Evolutionary conservation across 2,329 filamentous ascomycete genomes (phyloP).

Genomic region (Trichoderma endophyticum): DNA sequence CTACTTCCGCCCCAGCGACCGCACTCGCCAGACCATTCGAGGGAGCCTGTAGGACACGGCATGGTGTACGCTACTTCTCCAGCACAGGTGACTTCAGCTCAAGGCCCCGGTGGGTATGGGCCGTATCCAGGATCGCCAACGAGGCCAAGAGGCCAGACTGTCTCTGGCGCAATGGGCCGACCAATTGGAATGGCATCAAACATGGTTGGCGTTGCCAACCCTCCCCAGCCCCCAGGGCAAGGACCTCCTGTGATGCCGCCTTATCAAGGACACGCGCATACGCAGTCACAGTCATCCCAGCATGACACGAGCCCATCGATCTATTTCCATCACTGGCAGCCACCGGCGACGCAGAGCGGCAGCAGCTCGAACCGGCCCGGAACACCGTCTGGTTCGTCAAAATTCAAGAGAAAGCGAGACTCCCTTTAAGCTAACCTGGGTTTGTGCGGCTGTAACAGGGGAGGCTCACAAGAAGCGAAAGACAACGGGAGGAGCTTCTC

Average conservation of each 20-base stretch:
- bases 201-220: conserved; percentile 45
- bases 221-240: conserved; percentile 35
- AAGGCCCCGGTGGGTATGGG: conserved; percentile 40
- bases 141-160: conserved; percentile 49
- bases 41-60: conserved; percentile 47
- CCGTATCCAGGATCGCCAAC: conserved; percentile 49
- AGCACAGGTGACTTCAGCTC: conserved; percentile 29
- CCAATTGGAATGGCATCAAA: conserved; percentile 35
- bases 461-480: conserved; percentile 86
- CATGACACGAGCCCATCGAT: conserved; percentile 71
- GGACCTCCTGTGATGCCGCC: conserved; percentile 34
- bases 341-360: conserved; percentile 64
- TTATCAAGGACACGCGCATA: conserved; percentile 46
- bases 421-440: conserved; percentile 40
- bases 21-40: conserved; percentile 52
- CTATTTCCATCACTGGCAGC: conserved; percentile 92
- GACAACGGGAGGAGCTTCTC: conserved; percentile 47
- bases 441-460: conserved; percentile 47
- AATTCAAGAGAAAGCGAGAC: conserved; percentile 47
- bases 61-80: conserved; percentile 41
- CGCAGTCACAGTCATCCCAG: conserved; percentile 53
- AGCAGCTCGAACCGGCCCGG: conserved; percentile 62
- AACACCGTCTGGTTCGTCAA: conserved; percentile 72
- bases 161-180: conserved; percentile 41
- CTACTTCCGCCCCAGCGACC: conserved; percentile 49